phyloP scores from a whole-genome alignment of 1,284 basidiomycete genomes.

The Chiua sp. region DNA sequence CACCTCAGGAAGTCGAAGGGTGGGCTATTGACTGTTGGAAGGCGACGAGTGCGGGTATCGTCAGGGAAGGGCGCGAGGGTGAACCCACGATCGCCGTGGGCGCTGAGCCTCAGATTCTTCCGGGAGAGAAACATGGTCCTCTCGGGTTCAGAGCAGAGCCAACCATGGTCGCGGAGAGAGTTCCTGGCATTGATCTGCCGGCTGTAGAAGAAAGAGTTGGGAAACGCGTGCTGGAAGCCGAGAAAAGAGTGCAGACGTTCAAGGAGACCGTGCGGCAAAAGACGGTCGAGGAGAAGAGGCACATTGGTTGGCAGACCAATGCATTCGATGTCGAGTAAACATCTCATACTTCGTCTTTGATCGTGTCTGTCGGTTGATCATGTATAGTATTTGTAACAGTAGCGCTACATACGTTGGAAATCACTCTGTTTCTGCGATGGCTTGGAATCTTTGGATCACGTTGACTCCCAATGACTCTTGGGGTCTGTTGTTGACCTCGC shows the following conservation, averaged over 20 bases:
- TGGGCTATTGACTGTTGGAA: slow-evolving; percentile 47
- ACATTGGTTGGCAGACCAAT: slow-evolving; percentile 31
- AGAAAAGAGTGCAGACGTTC: slow-evolving; percentile 29
- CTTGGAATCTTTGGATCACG: too few relatives aligned
- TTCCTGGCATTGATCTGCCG: slow-evolving; percentile 22
- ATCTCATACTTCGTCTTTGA: neutral
- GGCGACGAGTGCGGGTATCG: slow-evolving; percentile 64
- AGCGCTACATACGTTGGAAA: too few relatives aligned
- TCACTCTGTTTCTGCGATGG: too few relatives aligned
- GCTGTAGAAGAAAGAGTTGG: slow-evolving; percentile 1
- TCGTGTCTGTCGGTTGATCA: neutral
- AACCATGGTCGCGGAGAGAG: slow-evolving; percentile 42
- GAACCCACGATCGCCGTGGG: slow-evolving; percentile 64
- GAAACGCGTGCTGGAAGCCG: slow-evolving; percentile 11
- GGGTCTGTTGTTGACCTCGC: slow-evolving; percentile 15
- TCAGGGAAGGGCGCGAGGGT: slow-evolving; percentile 48
- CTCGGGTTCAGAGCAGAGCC: slow-evolving; percentile 57
- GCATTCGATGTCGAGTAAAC: slow-evolving; percentile 29
- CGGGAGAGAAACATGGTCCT: slow-evolving; percentile 67
- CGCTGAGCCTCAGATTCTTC: slow-evolving; percentile 70
- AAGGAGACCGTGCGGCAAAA: slow-evolving; percentile 33
- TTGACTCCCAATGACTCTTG: too few relatives aligned
- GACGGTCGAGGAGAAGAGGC: slow-evolving; percentile 18
- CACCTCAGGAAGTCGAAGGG: slow-evolving; percentile 48
- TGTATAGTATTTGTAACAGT: neutral